Base-by-base conservation (phyloP, 352 stramenopile genomes). In the Halophytophthora polymorphica region DNA sequence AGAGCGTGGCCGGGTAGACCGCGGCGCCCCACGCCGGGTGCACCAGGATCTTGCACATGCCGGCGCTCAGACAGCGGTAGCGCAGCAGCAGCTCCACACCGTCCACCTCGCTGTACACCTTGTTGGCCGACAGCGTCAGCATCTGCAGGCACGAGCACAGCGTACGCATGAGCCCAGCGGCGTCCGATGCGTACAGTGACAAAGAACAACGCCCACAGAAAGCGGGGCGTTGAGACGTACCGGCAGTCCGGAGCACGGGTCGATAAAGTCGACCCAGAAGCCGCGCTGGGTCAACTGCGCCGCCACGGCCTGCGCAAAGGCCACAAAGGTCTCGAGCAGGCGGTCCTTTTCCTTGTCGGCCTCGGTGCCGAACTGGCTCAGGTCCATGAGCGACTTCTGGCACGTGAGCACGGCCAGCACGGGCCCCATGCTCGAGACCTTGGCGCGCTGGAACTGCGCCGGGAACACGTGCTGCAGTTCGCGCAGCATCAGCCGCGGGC, bases 261-360 rank as follows among this genome's bases (percentile, higher is more conserved):
- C 96, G 66, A 98, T 98, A 64, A 96, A 99, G 74, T 99, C 96
- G 14, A 93, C 93, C 93, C 93, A 99, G 67, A 87, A 97, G 14
- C 88, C 79, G 29, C 69, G 71, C 19, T 65, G 69, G 36, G 83
- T 67, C 19, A 98, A 63, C 45, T 73, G 62, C 11, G 92, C 63
- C 47, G 78, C 91, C 17, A 99, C 65, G 33, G 83, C 66, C 47
- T 94, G 77, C 25, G 92, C 94, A 63, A 98, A 98, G 22, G 73
- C 80, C 28, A 97, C 76, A 59, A 98, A 98, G n/a, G 81, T 85
- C 66, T 98, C 96, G 1, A 98, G 82, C n/a, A 98, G 73, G 23
- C 91, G 76, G 74, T 98, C 94, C 58, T 98, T 98, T 76, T 98
- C 96, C 31, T 68, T 56, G 61, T 98, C 96, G 23, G 97, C 90